phyloP scores from a whole-genome alignment of 805 yeast species.

The Teunomyces aglyptinius region DNA sequence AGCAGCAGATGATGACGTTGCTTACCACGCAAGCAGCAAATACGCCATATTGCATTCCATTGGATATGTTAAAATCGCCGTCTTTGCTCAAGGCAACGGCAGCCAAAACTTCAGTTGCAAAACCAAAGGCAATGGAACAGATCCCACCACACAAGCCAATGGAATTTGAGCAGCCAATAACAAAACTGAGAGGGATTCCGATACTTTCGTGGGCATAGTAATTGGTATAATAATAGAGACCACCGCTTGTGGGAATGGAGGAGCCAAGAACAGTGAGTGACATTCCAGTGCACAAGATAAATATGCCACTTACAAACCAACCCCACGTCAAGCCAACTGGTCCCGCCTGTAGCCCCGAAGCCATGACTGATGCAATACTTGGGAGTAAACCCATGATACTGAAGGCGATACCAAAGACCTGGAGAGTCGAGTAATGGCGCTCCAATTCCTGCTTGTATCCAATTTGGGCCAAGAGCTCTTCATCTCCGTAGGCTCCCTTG shows the following conservation, averaged over 20 bases:
- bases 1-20: slow-evolving; percentile 52
- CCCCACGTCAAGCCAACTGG: slow-evolving; percentile 71
- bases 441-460: slow-evolving; percentile 71
- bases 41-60: slow-evolving; percentile 59
- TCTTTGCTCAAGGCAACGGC: slow-evolving; percentile 55
- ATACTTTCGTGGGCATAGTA: slow-evolving; percentile 58
- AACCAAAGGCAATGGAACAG: slow-evolving; percentile 69
- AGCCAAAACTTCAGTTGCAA: slow-evolving; percentile 57
- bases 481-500: slow-evolving; percentile 15
- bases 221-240: slow-evolving; percentile 67
- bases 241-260: slow-evolving; percentile 75
- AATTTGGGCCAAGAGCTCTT: slow-evolving; percentile 47
- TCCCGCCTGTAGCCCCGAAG: slow-evolving; percentile 58
- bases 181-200: slow-evolving; percentile 54
- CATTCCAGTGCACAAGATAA: slow-evolving; percentile 57
- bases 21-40: slow-evolving; percentile 58
- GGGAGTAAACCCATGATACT: slow-evolving; percentile 72
- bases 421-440: slow-evolving; percentile 58
- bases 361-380: slow-evolving; percentile 55
- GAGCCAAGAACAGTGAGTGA: slow-evolving; percentile 67
- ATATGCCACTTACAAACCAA: slow-evolving; percentile 59
- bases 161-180: slow-evolving; percentile 68
- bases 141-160: slow-evolving; percentile 65
- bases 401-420: slow-evolving; percentile 70
- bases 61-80: slow-evolving; percentile 54